Evolutionary conservation across 129 eudicot genomes (phyloP), one percentile per base, ranked within the genome.

Genomic region (Calendula officinalis): DNA sequence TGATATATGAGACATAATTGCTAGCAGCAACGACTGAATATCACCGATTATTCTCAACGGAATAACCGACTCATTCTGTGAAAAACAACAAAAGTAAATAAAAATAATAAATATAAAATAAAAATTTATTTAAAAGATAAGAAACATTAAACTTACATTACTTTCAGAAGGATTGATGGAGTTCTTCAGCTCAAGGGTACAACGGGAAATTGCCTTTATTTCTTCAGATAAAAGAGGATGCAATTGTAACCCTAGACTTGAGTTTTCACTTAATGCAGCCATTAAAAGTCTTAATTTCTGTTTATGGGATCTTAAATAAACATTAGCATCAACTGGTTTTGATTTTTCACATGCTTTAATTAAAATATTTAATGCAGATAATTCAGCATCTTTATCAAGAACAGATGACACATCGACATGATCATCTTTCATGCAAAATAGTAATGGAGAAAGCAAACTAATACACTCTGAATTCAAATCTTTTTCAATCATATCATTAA

Each of bases 131-230:
- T 3, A 5, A 48, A 48, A 9, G 4, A 48, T 8, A 46, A 63
- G 39, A 44, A 73, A 22, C 54, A 34, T 30, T 73, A 52, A 66
- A 77, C 96, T 83, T 80, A 92, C 98, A 68, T 46, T 68, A 63
- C 71, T 78, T 71, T 71, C 87, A 66, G 15, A 43, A 35, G 72
- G 77, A 70, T 55, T 80, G 49, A 78, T 62, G 39, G 69, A 77
- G 75, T 78, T 79, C 86, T 76, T 92, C 82, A 92, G 76, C 50
- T 61, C 71, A 8, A 83, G 80, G 49, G 80, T 81, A 63, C 80
- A 83, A 64, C 44, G 80, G 69, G 95, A 88, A 66, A 92, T 83
- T 53, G 89, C 85, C 68, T 88, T 85, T 55, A 92, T 86, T 78
- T 92, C 96, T 75, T 81, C 85, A 63, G 81, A 81, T 73, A 86